These are phyloP conservation scores for Salvia splendens DNA, from an alignment of 257 asterid species.

Conservation along the genomic window DNA sequence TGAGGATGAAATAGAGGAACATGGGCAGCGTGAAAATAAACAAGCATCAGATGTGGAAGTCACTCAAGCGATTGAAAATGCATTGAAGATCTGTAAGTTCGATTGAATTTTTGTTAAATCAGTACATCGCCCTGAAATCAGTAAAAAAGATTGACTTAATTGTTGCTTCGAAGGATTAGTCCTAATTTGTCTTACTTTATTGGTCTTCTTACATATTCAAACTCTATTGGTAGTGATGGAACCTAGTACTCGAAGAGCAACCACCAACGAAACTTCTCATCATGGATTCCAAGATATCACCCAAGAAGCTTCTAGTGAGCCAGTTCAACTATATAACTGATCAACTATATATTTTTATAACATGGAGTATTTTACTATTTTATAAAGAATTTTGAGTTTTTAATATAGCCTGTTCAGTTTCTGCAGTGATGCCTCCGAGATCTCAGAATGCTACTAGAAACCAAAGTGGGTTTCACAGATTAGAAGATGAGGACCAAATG, in stretches of 20 bases:
- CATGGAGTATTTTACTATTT: background rate
- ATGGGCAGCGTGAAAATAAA: slow-evolving; percentile 2
- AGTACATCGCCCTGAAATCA: too few species aligned
- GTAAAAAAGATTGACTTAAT: background rate
- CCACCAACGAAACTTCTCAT: slow-evolving; percentile 12
- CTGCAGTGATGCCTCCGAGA: slow-evolving; percentile 14
- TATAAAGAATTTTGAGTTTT: background rate
- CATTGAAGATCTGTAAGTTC: slow-evolving; percentile 5
- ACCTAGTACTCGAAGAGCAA: slow-evolving; percentile 8
- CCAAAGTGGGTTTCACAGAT: background rate
- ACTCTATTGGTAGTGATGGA: slow-evolving; percentile 1
- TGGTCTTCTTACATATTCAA: background rate
- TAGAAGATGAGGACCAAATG: slow-evolving; percentile 15
- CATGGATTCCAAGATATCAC: slow-evolving; percentile 9
- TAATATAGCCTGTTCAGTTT: slow-evolving; percentile 2
- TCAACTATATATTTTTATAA: background rate
- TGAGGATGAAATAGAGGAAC: slow-evolving; percentile 21
- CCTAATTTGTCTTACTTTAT: background rate
- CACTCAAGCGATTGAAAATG: slow-evolving; percentile 20
- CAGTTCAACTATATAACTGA: background rate
- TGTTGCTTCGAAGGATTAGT: background rate
- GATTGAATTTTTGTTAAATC: background rate
- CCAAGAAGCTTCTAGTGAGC: slow-evolving; percentile 19
- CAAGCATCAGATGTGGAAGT: slow-evolving; percentile 9
- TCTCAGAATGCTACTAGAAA: background rate